phyloP scores from a whole-genome alignment of 805 yeast species.

The Starmerella floricola region DNA sequence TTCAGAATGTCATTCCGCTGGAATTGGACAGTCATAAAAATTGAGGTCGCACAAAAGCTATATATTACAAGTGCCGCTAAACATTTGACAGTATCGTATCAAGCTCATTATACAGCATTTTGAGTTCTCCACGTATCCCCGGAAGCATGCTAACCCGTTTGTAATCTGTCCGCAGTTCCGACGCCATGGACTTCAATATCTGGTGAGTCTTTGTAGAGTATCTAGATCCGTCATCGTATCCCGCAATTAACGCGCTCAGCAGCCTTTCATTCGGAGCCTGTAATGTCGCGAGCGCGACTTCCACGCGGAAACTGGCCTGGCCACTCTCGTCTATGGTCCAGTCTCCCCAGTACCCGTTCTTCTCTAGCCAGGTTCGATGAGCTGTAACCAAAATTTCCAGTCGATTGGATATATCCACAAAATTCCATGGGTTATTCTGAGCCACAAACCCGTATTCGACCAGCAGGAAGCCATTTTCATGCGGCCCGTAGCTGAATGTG shows the following conservation, averaged over 20 bases:
- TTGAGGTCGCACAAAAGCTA: too few relatives aligned
- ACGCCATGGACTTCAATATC: neutral
- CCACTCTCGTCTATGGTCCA: constrained; percentile 48
- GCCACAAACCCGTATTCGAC: constrained; percentile 80
- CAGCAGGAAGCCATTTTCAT: constrained; percentile 66
- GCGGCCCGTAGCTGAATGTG: constrained; percentile 74
- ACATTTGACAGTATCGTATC: neutral
- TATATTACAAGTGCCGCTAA: neutral
- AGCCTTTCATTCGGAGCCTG: constrained; percentile 5
- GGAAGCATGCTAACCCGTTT: neutral
- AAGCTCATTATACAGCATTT: too few relatives aligned
- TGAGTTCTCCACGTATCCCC: too few relatives aligned
- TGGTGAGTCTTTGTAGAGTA: constrained; percentile 1
- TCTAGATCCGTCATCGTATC: constrained; percentile 12
- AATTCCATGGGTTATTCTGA: constrained; percentile 51
- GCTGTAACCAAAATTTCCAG: constrained; percentile 32
- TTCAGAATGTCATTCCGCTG: constrained; percentile 9
- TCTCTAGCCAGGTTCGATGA: constrained; percentile 38
- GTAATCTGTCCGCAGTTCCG: neutral
- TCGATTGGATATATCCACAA: constrained; percentile 45
- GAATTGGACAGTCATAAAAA: too few relatives aligned
- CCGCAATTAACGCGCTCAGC: constrained; percentile 12
- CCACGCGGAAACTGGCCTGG: constrained; percentile 42
- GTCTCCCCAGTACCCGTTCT: constrained; percentile 53
- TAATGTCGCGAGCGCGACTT: constrained; percentile 52